Percentiles rank a stretch among this genome's conserved stretches.
Evolutionary conservation across 2,329 filamentous ascomycete genomes (phyloP).

Genomic region (Didymella exigua): DNA sequence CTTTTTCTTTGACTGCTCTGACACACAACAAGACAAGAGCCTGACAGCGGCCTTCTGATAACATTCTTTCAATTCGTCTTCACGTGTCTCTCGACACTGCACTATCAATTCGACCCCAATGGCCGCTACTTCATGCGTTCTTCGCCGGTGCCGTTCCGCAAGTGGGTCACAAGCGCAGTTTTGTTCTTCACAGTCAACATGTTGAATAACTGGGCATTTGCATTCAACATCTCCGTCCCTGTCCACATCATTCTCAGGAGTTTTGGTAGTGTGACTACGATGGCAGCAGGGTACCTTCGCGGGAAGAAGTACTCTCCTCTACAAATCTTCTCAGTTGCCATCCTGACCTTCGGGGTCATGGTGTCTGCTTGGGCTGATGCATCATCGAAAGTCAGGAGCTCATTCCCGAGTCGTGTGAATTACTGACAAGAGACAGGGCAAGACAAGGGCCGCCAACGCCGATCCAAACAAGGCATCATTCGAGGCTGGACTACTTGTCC

Average conservation of each 20-base stretch:
- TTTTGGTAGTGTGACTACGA: slow-evolving; percentile 93
- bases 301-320: slow-evolving; percentile 82
- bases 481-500: slow-evolving; percentile 74
- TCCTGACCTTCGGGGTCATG: slow-evolving; percentile 86
- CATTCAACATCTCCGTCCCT: slow-evolving; percentile 93
- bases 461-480: slow-evolving; percentile 55
- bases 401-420: not conserved
- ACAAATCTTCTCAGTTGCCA: slow-evolving; percentile 79
- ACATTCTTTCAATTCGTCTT: slow-evolving; percentile 59
- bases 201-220: slow-evolving; percentile 96
- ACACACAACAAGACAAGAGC: slow-evolving; percentile 68
- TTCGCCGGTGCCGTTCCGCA: slow-evolving; percentile 79
- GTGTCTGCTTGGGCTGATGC: slow-evolving; percentile 90
- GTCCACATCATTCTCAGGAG: slow-evolving; percentile 96
- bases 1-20: slow-evolving; percentile 11
- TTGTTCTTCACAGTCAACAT: slow-evolving; percentile 95
- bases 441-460: slow-evolving; percentile 50
- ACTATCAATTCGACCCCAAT: slow-evolving; percentile 55
- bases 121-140: slow-evolving; percentile 74
- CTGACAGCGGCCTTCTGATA: slow-evolving; percentile 76
- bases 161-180: slow-evolving; percentile 86
- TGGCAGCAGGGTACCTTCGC: slow-evolving; percentile 84
- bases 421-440: slow-evolving; percentile 44
- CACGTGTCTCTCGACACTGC: slow-evolving; percentile 66
- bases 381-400: slow-evolving; percentile 71